These are phyloP conservation scores for Cyclotella choctawhatcheeana DNA, from an alignment of 108 stramenopile genomes.

Conservation along the genomic window DNA sequence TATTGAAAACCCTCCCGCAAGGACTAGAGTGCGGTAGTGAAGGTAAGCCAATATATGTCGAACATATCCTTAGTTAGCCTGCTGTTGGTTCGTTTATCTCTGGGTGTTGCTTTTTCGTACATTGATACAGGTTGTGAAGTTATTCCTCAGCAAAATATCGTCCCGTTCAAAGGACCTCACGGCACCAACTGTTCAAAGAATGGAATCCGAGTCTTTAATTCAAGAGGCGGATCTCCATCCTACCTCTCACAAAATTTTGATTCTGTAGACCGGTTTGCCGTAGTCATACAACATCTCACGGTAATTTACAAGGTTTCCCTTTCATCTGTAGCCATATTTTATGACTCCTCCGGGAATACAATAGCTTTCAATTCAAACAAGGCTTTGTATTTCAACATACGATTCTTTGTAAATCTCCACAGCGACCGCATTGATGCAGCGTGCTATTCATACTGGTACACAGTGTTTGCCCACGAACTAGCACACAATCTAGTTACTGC, in stretches of 20 bases:
- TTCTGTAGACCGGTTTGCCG: slow-evolving; percentile 65
- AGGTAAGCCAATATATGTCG: slow-evolving; percentile 4
- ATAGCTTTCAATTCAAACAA: slow-evolving; percentile 79
- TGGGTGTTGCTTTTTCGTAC: background rate
- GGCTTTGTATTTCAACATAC: slow-evolving; percentile 75
- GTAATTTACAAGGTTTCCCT: slow-evolving; percentile 53
- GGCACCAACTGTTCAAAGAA: slow-evolving; percentile 59
- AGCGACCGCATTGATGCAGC: slow-evolving; percentile 28
- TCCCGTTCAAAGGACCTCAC: slow-evolving; percentile 58
- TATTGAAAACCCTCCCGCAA: slow-evolving; percentile 57
- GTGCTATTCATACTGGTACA: slow-evolving; percentile 82
- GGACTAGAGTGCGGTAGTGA: slow-evolving; percentile 61
- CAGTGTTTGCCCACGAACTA: slow-evolving; percentile 66
- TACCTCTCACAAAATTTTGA: slow-evolving; percentile 60
- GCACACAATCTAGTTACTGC: slow-evolving; percentile 73
- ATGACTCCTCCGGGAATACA: slow-evolving; percentile 66
- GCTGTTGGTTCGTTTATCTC: too few relatives aligned
- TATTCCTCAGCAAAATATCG: slow-evolving; percentile 68
- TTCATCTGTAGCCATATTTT: slow-evolving; percentile 62
- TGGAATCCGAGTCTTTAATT: slow-evolving; percentile 67
- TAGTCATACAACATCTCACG: slow-evolving; percentile 62
- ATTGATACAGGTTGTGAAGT: slow-evolving; percentile 69
- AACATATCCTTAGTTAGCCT: too few relatives aligned
- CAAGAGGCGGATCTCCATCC: slow-evolving; percentile 35
- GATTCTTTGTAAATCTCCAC: slow-evolving; percentile 70